These are phyloP conservation scores for Amesomyces nigricolor DNA, from an alignment of 2,329 filamentous ascomycete genomes.

Conservation along the genomic window DNA sequence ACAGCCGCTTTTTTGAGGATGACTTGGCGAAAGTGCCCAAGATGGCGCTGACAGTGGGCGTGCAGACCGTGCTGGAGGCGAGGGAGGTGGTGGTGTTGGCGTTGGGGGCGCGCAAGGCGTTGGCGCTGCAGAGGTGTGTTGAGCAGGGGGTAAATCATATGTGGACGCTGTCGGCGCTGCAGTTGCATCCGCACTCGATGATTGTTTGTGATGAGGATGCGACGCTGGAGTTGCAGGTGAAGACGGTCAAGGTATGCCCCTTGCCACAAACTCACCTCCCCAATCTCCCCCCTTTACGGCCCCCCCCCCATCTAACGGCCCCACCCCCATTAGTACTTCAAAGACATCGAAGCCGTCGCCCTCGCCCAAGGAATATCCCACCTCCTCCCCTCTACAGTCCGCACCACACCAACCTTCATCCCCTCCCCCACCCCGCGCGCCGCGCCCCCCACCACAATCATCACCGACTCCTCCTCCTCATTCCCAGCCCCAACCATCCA, in stretches of 20 bases:
- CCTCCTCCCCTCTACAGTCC: slow-evolving; percentile 47
- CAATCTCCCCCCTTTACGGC: not conserved
- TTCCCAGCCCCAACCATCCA: slow-evolving; percentile 43
- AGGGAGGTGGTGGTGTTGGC: slow-evolving; percentile 70
- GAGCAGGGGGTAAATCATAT: slow-evolving; percentile 73
- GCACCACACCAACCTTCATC: slow-evolving; percentile 43
- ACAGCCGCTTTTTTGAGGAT: slow-evolving; percentile 67
- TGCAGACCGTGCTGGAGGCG: slow-evolving; percentile 55
- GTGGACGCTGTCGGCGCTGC: slow-evolving; percentile 71
- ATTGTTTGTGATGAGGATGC: slow-evolving; percentile 71
- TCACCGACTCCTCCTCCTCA: slow-evolving; percentile 38
- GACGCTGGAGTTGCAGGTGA: slow-evolving; percentile 58
- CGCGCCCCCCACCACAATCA: slow-evolving; percentile 28
- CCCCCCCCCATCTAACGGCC: not conserved
- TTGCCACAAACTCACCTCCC: not conserved
- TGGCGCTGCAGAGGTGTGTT: slow-evolving; percentile 66
- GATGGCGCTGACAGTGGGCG: slow-evolving; percentile 62
- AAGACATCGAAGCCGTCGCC: slow-evolving; percentile 53
- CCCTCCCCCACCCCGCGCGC: slow-evolving; percentile 18
- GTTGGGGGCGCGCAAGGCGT: slow-evolving; percentile 65
- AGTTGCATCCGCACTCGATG: slow-evolving; percentile 67
- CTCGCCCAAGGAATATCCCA: slow-evolving; percentile 42
- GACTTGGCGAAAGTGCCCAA: slow-evolving; percentile 60
- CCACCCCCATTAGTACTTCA: slow-evolving; percentile 44
- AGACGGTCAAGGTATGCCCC: slow-evolving; percentile 49